Base-by-base conservation (phyloP, 805 yeast genomes). In the Naumovozyma baii region DNA sequence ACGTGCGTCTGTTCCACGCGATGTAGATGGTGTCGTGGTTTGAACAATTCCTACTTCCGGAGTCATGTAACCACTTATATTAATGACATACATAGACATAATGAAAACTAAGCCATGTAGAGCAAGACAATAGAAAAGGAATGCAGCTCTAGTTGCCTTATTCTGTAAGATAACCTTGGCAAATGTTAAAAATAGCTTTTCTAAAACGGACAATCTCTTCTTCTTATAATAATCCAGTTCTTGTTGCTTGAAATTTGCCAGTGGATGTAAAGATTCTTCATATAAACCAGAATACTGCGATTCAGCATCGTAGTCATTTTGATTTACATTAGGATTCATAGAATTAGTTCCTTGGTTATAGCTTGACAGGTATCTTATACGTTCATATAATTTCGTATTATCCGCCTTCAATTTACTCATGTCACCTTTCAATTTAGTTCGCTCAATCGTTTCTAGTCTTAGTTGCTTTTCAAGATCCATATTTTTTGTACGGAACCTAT, bases 381-480 rank as follows among this genome's bases (percentile, higher is more conserved):
- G 74, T 51, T 88, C 96, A 55, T 83, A 85, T 33, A 90, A 66
- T 46, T 79, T 83, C 39, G 75, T 73, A 57, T 87, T 87, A 50
- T 88, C 95, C 34, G 68, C 66, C 58, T 82, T 80, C 51, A 88
- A 65, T 3, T 68, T 63, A 39, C 71, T 71, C 30, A 83, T 62
- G 49, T 85, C 86, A 38, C 80, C 61, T 43, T 78, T 77, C 47
- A 85, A 65, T 41, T 80, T 83, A 30, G 66, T 69, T 19, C 80
- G 68, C 31, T 69, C 67, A 16, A 63, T 57, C 38, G 68, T 68
- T 45, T 73, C 76, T 47, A 73, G 74, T 57, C 83, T 78, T 30
- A 80, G 52, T 51, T 86, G 94, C 40, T 82, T 82, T 58, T 90
- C 97, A 39, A 92, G 69, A 55, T 85, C 95, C 41, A 73, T 74